Conservation (phyloP, 495 filamentous ascomycete genomes). For the Penicillium cosmopolitanum region DNA sequence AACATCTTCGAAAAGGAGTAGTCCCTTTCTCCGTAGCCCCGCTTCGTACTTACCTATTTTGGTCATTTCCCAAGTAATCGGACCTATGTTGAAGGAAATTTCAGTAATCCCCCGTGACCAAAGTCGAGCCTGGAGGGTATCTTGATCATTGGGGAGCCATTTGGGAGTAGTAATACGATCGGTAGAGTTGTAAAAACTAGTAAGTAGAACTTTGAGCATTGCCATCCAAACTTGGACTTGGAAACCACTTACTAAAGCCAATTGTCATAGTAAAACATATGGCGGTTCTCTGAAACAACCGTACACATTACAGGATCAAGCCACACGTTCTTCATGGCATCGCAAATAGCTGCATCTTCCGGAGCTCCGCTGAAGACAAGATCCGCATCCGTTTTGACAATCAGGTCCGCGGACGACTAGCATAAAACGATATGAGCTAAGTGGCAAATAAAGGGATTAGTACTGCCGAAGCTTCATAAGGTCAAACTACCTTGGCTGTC, state of each 20-base stretch:
- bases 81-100: not conserved
- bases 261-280: not conserved
- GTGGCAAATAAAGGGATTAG: not conserved
- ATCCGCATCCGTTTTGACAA: not conserved
- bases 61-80: not conserved
- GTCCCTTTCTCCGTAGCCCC: not conserved
- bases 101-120: not conserved
- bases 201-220: not conserved
- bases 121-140: not conserved
- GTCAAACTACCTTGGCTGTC: not conserved
- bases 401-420: not conserved
- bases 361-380: no score
- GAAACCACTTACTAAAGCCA: not conserved
- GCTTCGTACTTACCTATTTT: not conserved
- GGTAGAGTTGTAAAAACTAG: slow-evolving; percentile 1
- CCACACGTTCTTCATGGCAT: not conserved
- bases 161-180: not conserved
- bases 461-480: not conserved
- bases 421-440: not conserved
- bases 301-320: not conserved
- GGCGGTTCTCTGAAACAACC: not conserved
- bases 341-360: not conserved
- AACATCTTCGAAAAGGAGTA: not conserved
- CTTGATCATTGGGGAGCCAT: not conserved
- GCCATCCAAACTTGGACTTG: not conserved